phyloP scores from a whole-genome alignment of 2,329 filamentous ascomycete genomes.

The Fusarium nanum region DNA sequence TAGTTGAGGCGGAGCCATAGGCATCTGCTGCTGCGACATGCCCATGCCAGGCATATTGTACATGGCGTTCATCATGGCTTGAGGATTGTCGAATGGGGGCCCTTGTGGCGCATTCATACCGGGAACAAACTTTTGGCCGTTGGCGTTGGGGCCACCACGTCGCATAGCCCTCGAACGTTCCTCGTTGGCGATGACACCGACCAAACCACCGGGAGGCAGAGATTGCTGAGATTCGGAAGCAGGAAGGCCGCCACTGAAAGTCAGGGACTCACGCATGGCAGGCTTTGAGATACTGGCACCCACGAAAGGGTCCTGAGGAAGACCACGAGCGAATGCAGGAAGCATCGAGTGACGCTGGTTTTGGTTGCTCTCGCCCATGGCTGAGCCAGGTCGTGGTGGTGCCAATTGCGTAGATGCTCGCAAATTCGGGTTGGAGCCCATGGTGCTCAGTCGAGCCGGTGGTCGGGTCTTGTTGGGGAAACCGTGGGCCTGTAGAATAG shows the following conservation, averaged over 20 bases:
- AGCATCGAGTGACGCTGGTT: conserved; percentile 61
- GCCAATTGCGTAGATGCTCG: conserved; percentile 62
- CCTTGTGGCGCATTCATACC: conserved; percentile 53
- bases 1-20: conserved; percentile 60
- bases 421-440: conserved; percentile 78
- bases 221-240: conserved; percentile 52
- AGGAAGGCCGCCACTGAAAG: conserved; percentile 70
- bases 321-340: conserved; percentile 83
- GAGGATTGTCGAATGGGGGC: conserved; percentile 60
- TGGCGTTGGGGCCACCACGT: conserved; percentile 79
- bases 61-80: conserved; percentile 57
- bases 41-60: conserved; percentile 46
- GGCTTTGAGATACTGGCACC: conserved; percentile 81
- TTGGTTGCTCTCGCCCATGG: conserved; percentile 60
- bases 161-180: conserved; percentile 82
- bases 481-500: conserved; percentile 87
- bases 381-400: conserved; percentile 65
- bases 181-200: conserved; percentile 88
- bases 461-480: conserved; percentile 84
- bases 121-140: conserved; percentile 57
- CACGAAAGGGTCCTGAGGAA: conserved; percentile 87
- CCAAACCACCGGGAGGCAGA: conserved; percentile 78
- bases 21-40: conserved; percentile 45
- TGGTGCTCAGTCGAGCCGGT: conserved; percentile 72
- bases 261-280: conserved; percentile 78